A percentile compares a stretch with the other conserved stretches of the same genome.
phyloP scores from a whole-genome alignment of 1,284 basidiomycete genomes.

The Quambalaria eucalypti region DNA sequence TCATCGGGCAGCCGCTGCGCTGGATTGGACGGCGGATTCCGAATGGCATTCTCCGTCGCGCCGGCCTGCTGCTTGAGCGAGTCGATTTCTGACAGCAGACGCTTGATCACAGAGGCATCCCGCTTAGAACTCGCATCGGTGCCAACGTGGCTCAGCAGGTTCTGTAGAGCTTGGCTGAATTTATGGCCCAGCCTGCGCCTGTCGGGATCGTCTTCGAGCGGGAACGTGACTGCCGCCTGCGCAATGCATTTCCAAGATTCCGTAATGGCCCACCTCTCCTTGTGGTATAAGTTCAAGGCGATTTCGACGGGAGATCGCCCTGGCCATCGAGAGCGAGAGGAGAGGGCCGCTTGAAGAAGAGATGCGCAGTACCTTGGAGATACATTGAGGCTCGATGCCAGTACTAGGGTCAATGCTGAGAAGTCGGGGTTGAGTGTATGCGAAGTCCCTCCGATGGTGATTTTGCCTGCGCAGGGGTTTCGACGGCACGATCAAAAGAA shows the following conservation, averaged over 20 bases:
- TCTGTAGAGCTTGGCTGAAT: constrained; percentile 34
- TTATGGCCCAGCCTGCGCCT: constrained; percentile 28
- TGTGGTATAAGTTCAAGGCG: constrained; percentile 38
- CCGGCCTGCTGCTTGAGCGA: constrained; percentile 8
- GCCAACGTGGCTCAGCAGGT: constrained; percentile 17
- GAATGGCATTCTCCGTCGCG: neutral
- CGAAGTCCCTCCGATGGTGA: constrained; percentile 32
- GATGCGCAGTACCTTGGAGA: constrained; percentile 18
- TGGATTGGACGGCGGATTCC: neutral
- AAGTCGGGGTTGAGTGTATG: constrained; percentile 40
- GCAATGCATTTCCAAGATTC: constrained; percentile 37
- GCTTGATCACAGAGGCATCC: constrained; percentile 15
- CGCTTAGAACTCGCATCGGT: constrained; percentile 7
- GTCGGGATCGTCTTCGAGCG: constrained; percentile 24
- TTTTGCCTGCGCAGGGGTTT: constrained; percentile 16
- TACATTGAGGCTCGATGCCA: constrained; percentile 10
- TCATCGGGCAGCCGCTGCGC: constrained; percentile 26
- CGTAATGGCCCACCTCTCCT: constrained; percentile 36
- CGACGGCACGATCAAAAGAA: neutral
- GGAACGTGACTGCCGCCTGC: constrained; percentile 33
- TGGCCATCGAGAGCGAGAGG: constrained; percentile 27
- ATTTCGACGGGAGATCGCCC: constrained; percentile 35
- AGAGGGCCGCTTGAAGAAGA: constrained; percentile 39
- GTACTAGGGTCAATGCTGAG: constrained; percentile 35
- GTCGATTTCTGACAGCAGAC: constrained; percentile 28